These are phyloP conservation scores for Dendrobium officinale DNA, from an alignment of 106 monocot species.

Conservation along the genomic window DNA sequence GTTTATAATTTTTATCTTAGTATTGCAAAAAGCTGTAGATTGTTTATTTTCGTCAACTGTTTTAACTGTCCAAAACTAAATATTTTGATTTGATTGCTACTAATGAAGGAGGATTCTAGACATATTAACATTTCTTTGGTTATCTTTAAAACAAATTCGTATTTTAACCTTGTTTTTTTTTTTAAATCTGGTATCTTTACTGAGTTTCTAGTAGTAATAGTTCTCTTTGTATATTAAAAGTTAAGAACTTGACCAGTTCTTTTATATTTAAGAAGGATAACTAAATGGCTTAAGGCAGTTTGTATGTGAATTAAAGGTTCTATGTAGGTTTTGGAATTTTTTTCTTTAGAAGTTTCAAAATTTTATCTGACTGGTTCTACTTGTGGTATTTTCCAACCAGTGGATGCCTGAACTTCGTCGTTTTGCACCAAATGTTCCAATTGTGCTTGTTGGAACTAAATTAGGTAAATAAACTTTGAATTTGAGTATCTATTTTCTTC, in stretches of 20 bases:
- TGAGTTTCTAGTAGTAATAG: no score
- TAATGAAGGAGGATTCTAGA: no score
- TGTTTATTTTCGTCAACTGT: not conserved
- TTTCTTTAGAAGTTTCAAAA: not conserved
- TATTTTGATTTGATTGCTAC: no score
- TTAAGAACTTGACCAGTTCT: not conserved
- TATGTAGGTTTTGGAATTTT: not conserved
- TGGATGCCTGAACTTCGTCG: constrained; percentile 97
- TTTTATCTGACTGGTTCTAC: not conserved
- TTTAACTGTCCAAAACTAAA: not conserved
- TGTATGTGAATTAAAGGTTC: not conserved
- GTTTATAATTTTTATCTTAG: constrained; percentile 1
- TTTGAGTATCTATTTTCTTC: not conserved
- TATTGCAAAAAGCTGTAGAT: not conserved
- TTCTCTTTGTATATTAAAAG: not conserved
- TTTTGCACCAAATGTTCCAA: constrained; percentile 79
- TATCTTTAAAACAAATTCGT: no score
- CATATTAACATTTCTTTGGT: no score
- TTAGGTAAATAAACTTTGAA: constrained; percentile 30
- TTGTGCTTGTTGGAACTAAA: constrained; percentile 88
- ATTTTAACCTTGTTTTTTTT: no score
- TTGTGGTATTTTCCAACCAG: constrained; percentile 26
- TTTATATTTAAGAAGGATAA: no score
- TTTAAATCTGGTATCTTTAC: no score
- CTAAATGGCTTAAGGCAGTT: no score